These are phyloP conservation scores for Tylopilus cervinicoccineus DNA, from an alignment of 768 basidiomycete genomes.

Conservation along the genomic window DNA sequence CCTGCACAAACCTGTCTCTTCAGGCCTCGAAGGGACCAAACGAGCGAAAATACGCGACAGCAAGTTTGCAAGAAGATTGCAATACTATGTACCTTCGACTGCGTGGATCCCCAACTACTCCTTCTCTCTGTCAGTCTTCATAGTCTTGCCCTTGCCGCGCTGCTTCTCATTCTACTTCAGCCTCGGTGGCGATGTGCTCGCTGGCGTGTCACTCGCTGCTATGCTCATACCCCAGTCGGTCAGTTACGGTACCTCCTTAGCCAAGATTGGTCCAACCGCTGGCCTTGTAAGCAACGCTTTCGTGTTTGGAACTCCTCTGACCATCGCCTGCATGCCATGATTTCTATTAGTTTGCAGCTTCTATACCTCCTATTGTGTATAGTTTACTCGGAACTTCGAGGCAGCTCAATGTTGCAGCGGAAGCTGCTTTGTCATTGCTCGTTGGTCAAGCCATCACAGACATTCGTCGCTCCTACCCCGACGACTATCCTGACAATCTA, in stretches of 20 bases:
- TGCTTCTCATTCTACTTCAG: conserved; percentile 27
- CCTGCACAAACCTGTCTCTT: neutral
- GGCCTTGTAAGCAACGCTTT: conserved; percentile 68
- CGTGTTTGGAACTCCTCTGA: neutral
- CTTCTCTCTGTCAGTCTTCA: conserved; percentile 50
- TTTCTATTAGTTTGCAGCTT: conserved; percentile 63
- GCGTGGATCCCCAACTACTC: conserved; percentile 81
- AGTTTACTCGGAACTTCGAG: conserved; percentile 84
- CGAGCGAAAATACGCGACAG: conserved; percentile 19
- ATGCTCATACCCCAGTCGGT: conserved; percentile 87
- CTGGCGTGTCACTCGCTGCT: conserved; percentile 80
- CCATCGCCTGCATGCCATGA: neutral
- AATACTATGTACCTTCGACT: conserved; percentile 75
- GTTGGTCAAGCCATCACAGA: conserved; percentile 84
- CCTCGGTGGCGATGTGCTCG: conserved; percentile 69
- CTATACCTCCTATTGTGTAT: conserved; percentile 85
- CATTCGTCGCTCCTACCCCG: conserved; percentile 46
- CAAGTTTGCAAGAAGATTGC: conserved; percentile 45
- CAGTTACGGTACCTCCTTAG: conserved; percentile 87
- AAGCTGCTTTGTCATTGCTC: conserved; percentile 83
- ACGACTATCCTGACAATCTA: conserved; percentile 37
- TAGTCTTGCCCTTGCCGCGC: neutral
- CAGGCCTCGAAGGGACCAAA: conserved; percentile 13
- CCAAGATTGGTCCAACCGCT: conserved; percentile 78
- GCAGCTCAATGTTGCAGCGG: conserved; percentile 81